Conservation (phyloP, 257 asterid genomes). For the Misopates orontium region DNA sequence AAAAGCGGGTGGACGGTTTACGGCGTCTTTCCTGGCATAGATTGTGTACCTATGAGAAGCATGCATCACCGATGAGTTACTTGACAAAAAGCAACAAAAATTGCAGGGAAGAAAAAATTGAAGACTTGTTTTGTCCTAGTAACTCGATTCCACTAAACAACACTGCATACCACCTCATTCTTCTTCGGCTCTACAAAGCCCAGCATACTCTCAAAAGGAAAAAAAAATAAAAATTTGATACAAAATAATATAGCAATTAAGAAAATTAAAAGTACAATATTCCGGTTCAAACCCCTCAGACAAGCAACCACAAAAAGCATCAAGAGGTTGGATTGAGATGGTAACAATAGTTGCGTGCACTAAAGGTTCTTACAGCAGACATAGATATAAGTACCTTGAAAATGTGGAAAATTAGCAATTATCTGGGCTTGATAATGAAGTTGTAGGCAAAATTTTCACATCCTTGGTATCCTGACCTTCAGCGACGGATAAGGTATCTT, state of each 20-base stretch:
- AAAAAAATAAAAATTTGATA: not conserved
- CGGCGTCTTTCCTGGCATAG: constrained; percentile 8
- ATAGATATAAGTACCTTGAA: constrained; percentile 25
- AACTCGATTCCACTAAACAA: not conserved
- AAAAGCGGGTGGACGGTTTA: constrained; percentile 30
- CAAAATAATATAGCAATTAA: not conserved
- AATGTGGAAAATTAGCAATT: constrained; percentile 37
- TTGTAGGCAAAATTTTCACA: constrained; percentile 52
- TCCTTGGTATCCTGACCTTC: constrained; percentile 66
- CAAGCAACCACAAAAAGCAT: too few relatives aligned
- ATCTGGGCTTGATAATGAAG: constrained; percentile 52
- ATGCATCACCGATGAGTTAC: not conserved
- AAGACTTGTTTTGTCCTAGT: not conserved
- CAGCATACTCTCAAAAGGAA: not conserved
- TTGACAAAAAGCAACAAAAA: not conserved
- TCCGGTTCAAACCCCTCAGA: not conserved
- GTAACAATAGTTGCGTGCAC: not conserved
- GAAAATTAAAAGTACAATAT: too few relatives aligned
- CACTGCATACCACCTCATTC: too few relatives aligned
- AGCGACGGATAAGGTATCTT: constrained; percentile 63
- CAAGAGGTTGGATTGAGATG: too few relatives aligned
- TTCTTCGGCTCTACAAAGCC: not conserved
- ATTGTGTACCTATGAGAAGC: constrained; percentile 18
- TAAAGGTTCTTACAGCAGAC: constrained; percentile 2
- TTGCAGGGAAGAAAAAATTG: too few relatives aligned